Evolutionary conservation across 805 yeast genomes (phyloP), one percentile per base, ranked within the genome.

Genomic region (Ascoidea rubescens): DNA sequence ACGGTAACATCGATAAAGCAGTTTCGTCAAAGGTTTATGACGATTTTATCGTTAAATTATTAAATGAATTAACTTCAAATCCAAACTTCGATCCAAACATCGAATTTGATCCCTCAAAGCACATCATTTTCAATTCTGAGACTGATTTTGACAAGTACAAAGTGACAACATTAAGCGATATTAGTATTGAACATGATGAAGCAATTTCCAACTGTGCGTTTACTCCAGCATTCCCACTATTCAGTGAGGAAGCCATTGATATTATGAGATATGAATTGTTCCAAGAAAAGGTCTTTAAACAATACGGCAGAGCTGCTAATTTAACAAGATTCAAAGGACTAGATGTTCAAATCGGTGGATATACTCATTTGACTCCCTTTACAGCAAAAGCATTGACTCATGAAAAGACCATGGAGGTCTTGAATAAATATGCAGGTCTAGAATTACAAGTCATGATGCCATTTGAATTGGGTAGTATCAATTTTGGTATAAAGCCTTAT

Each of bases 211-310:
- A 69, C 4, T 67, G 75, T 57, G 82, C 78, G 4, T 80, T 74
- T 10, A 67, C 74, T 48, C 77, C 74, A 54, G 79, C 81, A 1
- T 77, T 77, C 60, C 78, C 78, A 4, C 65, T 77, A 49, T 77
- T 77, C 63, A 75, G 79, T 3, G 74, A 74, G 31, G 80, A 76
- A 55, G 80, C 81, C 1, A 64, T 75, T 50, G 69, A 68, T 47
- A 70, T 77, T 48, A 76, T 77, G 80, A 71, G 71, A 58, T 69
- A 71, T 52, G 81, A 77, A 59, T 61, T 73, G 32, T 66, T 75
- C 57, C 59, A 67, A 47, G 71, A 70, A 52, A 74, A 74, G 50
- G 63, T 68, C 5, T 74, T 74, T 53, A 55, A 66, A 55, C 65
- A 71, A 53, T 71, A 69, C 59, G 76, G 74, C 14, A 62, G 79